Evolutionary conservation across 2,329 filamentous ascomycete genomes (phyloP).

Genomic region (Pseudophaeomoniella oleicola): DNA sequence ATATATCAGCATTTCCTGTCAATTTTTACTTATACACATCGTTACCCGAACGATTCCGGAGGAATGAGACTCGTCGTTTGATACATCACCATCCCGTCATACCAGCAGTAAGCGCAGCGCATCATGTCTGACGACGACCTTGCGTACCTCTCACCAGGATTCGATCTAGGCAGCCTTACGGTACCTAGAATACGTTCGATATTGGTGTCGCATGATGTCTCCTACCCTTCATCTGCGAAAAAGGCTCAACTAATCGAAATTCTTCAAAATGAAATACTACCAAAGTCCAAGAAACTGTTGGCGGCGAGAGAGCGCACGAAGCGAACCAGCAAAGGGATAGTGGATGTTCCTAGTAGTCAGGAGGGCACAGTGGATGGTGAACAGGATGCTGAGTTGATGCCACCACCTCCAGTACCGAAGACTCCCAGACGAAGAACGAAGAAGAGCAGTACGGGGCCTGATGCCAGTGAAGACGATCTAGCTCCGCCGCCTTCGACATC

Average conservation of each 20-base stretch:
- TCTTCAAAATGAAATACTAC: slow-evolving; percentile 63
- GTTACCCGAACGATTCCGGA: not conserved
- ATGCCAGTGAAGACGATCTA: slow-evolving; percentile 17
- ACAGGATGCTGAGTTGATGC: slow-evolving; percentile 21
- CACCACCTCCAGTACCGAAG: slow-evolving; percentile 33
- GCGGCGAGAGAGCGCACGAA: slow-evolving; percentile 63
- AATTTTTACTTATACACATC: not conserved
- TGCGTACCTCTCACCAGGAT: slow-evolving; percentile 75
- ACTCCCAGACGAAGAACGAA: slow-evolving; percentile 37
- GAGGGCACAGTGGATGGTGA: slow-evolving; percentile 41
- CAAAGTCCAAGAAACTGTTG: slow-evolving; percentile 64
- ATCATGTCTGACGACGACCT: slow-evolving; percentile 46
- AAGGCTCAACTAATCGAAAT: slow-evolving; percentile 77
- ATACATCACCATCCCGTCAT: not conserved
- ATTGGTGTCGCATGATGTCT: slow-evolving; percentile 73
- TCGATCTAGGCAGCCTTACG: slow-evolving; percentile 71
- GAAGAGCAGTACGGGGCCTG: slow-evolving; percentile 20
- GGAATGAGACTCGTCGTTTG: not conserved
- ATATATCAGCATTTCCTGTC: not conserved
- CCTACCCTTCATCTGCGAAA: slow-evolving; percentile 79
- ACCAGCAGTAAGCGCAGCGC: slow-evolving; percentile 26
- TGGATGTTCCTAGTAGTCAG: slow-evolving; percentile 49
- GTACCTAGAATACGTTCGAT: slow-evolving; percentile 82
- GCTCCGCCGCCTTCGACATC: slow-evolving; percentile 23
- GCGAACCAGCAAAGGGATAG: slow-evolving; percentile 76